Base-by-base conservation (phyloP, 495 filamentous ascomycete genomes). In the Lepraria neglecta region DNA sequence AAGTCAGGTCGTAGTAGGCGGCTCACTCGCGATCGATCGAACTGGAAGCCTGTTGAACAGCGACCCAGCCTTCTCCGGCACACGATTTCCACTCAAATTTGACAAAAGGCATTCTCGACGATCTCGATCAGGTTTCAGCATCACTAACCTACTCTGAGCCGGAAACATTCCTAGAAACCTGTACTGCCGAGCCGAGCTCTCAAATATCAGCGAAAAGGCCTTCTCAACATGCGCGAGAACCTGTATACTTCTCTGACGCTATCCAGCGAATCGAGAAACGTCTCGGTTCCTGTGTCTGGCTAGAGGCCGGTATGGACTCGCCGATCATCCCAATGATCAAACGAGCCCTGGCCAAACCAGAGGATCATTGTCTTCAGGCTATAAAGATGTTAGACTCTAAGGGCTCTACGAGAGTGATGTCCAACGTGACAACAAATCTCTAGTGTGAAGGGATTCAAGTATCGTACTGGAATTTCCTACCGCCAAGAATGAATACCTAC, bases 241-340 rank as follows among this genome's bases (percentile, higher is more conserved):
- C 82, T 0, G 82, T 84, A 0, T 82, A 69, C 60, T 84, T 83
- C 59, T 56, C 69, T 9, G 70, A 80, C 10, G 80, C 80, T 1
- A 65, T 83, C 0, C 68, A 76, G 35, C 65, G 80, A 28, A 67
- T 83, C 0, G 63, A 73, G 6, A 58, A 72, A 24, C 47, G 68
- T 4, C 71, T 75, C 51, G 67, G 70, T 0, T 43, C 65, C 0
- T 70, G 69, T 17, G 70, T 78, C 11, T 83, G 73, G 70, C 70
- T 83, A 0, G 82, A 84, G 58, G 78, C 79, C 15, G 80, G 81
- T 0, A 79, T 78, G 11, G 71, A 70, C 46, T 80, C 80, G 0
- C 73, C 76, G 0, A 71, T 83, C 30, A 80, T 76, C 0, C 60
- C 59, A 0, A 80, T 83, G 74, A 74, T 71, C 5, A 66, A 69